Evolutionary conservation across 1,139 yeast genomes (phyloP).

Genomic region (Meyerozyma smithsonii): DNA sequence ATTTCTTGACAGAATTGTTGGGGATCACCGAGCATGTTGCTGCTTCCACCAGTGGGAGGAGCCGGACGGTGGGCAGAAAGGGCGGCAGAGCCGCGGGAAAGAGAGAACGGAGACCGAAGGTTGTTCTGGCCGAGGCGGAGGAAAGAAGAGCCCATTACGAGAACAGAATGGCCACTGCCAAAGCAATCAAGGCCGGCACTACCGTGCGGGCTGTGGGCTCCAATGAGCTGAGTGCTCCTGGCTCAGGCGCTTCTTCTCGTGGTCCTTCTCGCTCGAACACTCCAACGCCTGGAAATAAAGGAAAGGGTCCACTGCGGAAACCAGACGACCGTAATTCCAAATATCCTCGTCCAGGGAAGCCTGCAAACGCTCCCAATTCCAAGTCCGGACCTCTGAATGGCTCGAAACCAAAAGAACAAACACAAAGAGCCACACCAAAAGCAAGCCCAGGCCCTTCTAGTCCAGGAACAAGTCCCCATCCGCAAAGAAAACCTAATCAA

Average conservation of each 20-base stretch:
- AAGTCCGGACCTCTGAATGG: no score
- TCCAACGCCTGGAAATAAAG: slow-evolving; percentile 1
- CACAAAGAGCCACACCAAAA: no score
- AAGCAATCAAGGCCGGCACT: slow-evolving; percentile 35
- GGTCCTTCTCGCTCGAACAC: neutral
- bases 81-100: slow-evolving; percentile 18
- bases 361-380: no score
- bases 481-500: no score
- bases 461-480: no score
- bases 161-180: slow-evolving; percentile 27
- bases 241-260: slow-evolving; percentile 11
- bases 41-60: slow-evolving; percentile 16
- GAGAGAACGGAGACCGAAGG: slow-evolving; percentile 18
- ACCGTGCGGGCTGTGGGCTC: slow-evolving; percentile 42
- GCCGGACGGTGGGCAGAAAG: slow-evolving; percentile 22
- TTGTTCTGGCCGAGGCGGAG: slow-evolving; percentile 29
- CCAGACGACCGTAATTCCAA: no score
- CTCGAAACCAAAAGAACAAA: no score
- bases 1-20: slow-evolving; percentile 42
- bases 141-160: slow-evolving; percentile 38
- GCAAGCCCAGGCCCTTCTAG: no score
- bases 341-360: no score
- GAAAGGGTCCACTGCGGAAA: no score
- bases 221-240: slow-evolving; percentile 1
- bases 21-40: slow-evolving; percentile 45